Conservation (phyloP, 257 asterid species). For the Plectranthus barbatus region DNA sequence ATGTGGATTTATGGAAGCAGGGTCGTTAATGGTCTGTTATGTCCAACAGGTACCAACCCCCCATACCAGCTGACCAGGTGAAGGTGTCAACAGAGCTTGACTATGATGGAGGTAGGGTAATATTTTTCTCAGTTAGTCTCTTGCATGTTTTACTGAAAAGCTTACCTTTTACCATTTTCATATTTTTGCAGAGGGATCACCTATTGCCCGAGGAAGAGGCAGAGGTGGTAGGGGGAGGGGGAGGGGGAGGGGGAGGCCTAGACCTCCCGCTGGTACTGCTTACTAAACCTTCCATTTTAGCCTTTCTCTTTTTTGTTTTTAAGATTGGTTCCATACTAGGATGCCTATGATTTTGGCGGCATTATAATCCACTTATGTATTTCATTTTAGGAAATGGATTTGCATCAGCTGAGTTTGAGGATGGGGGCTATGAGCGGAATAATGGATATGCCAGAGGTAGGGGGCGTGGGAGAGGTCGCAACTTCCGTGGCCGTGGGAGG, state of each 20-base stretch:
- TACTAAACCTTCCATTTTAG: not conserved
- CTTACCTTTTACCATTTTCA: conserved; percentile 11
- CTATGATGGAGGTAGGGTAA: conserved; percentile 64
- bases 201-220: conserved; percentile 75
- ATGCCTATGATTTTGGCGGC: not conserved
- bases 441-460: conserved; percentile 64
- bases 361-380: not conserved
- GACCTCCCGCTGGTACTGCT: conserved; percentile 49
- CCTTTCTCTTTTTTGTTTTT: not conserved
- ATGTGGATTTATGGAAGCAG: not conserved
- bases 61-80: conserved; percentile 91
- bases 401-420: conserved; percentile 50
- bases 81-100: conserved; percentile 60
- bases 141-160: not conserved
- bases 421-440: conserved; percentile 67
- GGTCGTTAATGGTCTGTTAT: conserved; percentile 1
- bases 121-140: not conserved
- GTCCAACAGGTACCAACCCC: conserved; percentile 70
- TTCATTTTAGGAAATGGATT: conserved; percentile 57
- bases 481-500: conserved; percentile 73
- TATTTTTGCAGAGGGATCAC: conserved; percentile 59
- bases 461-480: conserved; percentile 75
- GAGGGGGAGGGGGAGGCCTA: conserved; percentile 79
- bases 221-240: conserved; percentile 83
- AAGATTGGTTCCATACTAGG: not conserved